These are phyloP conservation scores for Penium margaritaceum DNA, from an alignment of 139 green algal genomes.

Conservation along the genomic window DNA sequence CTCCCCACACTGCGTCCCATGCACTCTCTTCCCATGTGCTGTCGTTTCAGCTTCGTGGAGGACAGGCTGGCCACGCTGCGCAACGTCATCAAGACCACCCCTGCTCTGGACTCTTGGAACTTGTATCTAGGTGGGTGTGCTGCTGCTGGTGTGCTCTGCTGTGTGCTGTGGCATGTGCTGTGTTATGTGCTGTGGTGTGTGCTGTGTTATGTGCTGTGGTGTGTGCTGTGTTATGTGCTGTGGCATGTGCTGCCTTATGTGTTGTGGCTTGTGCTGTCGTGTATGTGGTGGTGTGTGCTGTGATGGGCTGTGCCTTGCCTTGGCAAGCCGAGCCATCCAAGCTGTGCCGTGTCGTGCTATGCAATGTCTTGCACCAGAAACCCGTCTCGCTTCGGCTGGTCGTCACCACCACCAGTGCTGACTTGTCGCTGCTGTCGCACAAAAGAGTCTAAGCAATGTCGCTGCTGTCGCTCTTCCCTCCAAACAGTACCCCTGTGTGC, in stretches of 20 bases:
- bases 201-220: neutral
- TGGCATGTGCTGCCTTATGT: neutral
- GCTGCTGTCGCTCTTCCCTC: neutral
- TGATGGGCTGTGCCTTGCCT: no score
- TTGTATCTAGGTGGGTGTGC: constrained; percentile 36
- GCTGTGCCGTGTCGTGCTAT: no score
- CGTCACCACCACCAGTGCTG: no score
- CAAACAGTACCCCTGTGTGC: neutral
- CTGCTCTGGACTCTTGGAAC: constrained; percentile 28
- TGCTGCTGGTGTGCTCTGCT: neutral
- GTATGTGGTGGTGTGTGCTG: neutral
- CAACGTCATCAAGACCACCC: constrained; percentile 44
- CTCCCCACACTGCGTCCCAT: no score
- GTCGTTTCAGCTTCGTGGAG: constrained; percentile 52
- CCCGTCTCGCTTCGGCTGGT: no score
- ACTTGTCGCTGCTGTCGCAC: no score
- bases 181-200: neutral
- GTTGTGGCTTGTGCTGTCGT: neutral
- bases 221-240: neutral
- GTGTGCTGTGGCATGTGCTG: neutral
- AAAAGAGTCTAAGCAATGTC: neutral
- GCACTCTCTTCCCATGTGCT: neutral
- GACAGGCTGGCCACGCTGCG: constrained; percentile 46
- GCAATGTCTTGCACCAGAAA: no score
- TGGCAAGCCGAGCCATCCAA: no score